A percentile compares a stretch with the other conserved stretches of the same genome.
These are phyloP conservation scores for Fusarium dimerum DNA, from an alignment of 2,329 filamentous ascomycete genomes.

Conservation along the genomic window DNA sequence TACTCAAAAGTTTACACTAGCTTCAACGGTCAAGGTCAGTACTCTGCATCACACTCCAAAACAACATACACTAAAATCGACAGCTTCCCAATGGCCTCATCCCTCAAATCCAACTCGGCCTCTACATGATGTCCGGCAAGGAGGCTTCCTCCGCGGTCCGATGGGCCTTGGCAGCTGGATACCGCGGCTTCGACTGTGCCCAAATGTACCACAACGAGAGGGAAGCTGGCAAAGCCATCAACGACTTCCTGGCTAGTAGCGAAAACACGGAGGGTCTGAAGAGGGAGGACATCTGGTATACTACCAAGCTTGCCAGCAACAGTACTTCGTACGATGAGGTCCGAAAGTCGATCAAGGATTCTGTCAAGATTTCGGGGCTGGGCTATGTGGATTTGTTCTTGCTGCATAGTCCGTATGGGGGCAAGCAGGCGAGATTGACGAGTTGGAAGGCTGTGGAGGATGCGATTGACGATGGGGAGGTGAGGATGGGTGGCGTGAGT, in stretches of 20 bases:
- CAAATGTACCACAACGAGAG: conserved; percentile 69
- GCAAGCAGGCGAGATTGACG: conserved; percentile 64
- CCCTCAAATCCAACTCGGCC: conserved; percentile 71
- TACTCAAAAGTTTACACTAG: not conserved
- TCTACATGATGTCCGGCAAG: conserved; percentile 68
- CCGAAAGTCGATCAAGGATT: conserved; percentile 64
- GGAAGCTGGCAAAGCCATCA: conserved; percentile 67
- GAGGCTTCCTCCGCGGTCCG: conserved; percentile 61
- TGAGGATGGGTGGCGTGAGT: conserved; percentile 72
- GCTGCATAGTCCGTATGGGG: conserved; percentile 77
- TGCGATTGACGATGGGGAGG: conserved; percentile 70
- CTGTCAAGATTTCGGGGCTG: conserved; percentile 64
- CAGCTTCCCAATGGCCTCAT: conserved; percentile 68
- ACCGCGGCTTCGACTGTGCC: conserved; percentile 53
- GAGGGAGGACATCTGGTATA: conserved; percentile 76
- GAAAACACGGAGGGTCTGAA: conserved; percentile 53
- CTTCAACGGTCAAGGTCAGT: not conserved
- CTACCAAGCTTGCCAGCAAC: conserved; percentile 73
- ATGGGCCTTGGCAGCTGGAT: conserved; percentile 55
- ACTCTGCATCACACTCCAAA: not conserved
- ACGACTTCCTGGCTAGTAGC: conserved; percentile 51
- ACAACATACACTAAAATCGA: conserved; percentile 19
- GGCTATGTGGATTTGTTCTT: conserved; percentile 81
- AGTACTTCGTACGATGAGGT: conserved; percentile 66
- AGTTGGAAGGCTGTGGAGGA: conserved; percentile 79